Evolutionary conservation across 176 grass and related monocot genomes (phyloP).

Genomic region (Alloteropsis semialata): DNA sequence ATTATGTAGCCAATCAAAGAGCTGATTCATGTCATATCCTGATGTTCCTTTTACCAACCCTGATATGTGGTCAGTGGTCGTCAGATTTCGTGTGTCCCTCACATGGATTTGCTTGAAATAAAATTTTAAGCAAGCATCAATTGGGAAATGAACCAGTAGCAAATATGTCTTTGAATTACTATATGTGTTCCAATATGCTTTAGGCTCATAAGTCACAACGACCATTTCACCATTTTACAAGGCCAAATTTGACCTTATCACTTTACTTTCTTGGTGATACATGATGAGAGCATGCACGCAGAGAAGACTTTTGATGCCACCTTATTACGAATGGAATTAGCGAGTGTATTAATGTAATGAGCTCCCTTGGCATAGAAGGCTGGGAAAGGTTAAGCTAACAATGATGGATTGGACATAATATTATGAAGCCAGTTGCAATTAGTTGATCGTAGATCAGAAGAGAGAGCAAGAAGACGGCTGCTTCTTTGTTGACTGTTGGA

Average conservation of each 20-base stretch:
- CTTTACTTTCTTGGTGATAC: background rate
- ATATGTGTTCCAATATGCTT: background rate
- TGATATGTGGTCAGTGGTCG: background rate
- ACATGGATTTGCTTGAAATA: background rate
- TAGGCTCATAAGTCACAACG: background rate
- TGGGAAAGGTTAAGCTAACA: slow-evolving; percentile 10
- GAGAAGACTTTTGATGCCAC: background rate
- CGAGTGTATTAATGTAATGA: slow-evolving; percentile 11
- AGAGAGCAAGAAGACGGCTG: background rate
- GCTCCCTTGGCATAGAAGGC: slow-evolving; percentile 19
- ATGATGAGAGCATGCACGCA: slow-evolving; percentile 4
- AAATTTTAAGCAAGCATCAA: slow-evolving; percentile 1
- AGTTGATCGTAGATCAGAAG: background rate
- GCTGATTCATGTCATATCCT: background rate
- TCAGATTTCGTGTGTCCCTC: background rate
- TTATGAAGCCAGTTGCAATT: background rate
- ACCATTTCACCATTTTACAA: background rate
- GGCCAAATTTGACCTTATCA: background rate
- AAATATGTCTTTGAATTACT: background rate
- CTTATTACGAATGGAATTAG: background rate
- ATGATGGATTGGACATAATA: background rate
- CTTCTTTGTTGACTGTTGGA: slow-evolving; percentile 39
- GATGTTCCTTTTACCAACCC: slow-evolving; percentile 12
- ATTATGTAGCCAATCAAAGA: slow-evolving; percentile 8
- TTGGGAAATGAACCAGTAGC: background rate